Evolutionary conservation across 2,329 filamentous ascomycete species (phyloP).

Genomic region (Penicillium sp.): DNA sequence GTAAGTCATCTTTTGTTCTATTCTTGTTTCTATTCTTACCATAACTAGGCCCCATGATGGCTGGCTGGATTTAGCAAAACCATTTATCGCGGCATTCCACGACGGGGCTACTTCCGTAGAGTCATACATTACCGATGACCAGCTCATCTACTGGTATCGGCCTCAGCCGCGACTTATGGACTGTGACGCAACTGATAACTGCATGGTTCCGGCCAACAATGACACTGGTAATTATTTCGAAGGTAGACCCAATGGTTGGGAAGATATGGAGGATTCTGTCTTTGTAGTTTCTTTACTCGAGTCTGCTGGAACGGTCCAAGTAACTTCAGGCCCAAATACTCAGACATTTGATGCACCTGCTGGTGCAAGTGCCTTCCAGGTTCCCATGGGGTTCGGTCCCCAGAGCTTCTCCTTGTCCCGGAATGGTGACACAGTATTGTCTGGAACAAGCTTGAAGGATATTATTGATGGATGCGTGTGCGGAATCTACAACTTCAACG

Average conservation of each 20-base stretch:
- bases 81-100: conserved; percentile 53
- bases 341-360: conserved; percentile 45
- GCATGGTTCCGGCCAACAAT: conserved; percentile 39
- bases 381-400: conserved; percentile 47
- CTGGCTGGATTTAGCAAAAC: conserved; percentile 52
- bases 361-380: conserved; percentile 42
- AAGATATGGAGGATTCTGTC: conserved; percentile 48
- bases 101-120: conserved; percentile 34
- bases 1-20: conserved; percentile 24
- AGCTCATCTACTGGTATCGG: conserved; percentile 56
- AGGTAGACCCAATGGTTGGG: conserved; percentile 49
- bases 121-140: conserved; percentile 44
- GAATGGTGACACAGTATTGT: conserved; percentile 39
- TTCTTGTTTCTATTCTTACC: background rate
- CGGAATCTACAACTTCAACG: conserved; percentile 41
- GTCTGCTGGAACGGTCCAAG: conserved; percentile 41
- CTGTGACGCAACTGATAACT: conserved; percentile 53
- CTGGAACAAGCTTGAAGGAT: conserved; percentile 48
- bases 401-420: conserved; percentile 48
- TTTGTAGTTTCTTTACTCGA: conserved; percentile 53
- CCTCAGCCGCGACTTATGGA: conserved; percentile 45
- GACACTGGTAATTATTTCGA: conserved; percentile 50
- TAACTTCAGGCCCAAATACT: conserved; percentile 44
- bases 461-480: conserved; percentile 49
- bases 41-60: conserved; percentile 46